Evolutionary conservation across 2,329 filamentous ascomycete species (phyloP).

Genomic region (Aspergillus sp.): DNA sequence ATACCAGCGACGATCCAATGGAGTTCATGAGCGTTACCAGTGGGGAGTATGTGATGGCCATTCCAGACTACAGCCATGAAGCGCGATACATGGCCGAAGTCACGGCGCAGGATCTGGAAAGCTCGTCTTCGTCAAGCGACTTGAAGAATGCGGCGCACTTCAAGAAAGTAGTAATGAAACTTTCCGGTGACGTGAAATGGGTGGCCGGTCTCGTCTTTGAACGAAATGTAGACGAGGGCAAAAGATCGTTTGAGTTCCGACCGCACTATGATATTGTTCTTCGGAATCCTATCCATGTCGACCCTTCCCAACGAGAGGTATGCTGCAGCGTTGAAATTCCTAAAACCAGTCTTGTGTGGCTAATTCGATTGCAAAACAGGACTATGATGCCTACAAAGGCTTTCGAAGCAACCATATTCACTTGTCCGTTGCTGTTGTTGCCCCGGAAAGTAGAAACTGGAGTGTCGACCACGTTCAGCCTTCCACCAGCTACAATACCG

Average conservation of each 20-base stretch:
- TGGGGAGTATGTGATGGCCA: conserved; percentile 88
- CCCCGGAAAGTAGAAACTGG: conserved; percentile 86
- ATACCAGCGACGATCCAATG: conserved; percentile 80
- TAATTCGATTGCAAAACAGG: conserved; percentile 26
- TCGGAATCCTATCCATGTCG: conserved; percentile 74
- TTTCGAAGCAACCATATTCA: conserved; percentile 97
- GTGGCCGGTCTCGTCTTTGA: conserved; percentile 90
- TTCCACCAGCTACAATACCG: conserved; percentile 91
- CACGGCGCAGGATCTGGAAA: conserved; percentile 55
- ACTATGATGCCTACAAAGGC: conserved; percentile 91
- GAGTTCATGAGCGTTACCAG: conserved; percentile 95
- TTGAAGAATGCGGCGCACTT: conserved; percentile 76
- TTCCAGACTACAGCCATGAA: conserved; percentile 90
- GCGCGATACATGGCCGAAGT: conserved; percentile 63
- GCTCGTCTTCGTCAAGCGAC: conserved; percentile 61
- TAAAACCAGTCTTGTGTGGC: background rate
- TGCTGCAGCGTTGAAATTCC: conserved; percentile 16
- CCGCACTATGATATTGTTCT: conserved; percentile 90
- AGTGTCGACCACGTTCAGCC: conserved; percentile 69
- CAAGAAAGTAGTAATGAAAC: conserved; percentile 98
- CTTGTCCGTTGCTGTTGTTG: conserved; percentile 85
- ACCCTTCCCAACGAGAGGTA: conserved; percentile 52
- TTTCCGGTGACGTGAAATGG: conserved; percentile 95
- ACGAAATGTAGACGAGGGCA: conserved; percentile 69
- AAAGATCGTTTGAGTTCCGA: conserved; percentile 81